Evolutionary conservation across 2,329 filamentous ascomycete genomes (phyloP), one percentile per base, ranked within the genome.

Genomic region (Podosphaera fusca): DNA sequence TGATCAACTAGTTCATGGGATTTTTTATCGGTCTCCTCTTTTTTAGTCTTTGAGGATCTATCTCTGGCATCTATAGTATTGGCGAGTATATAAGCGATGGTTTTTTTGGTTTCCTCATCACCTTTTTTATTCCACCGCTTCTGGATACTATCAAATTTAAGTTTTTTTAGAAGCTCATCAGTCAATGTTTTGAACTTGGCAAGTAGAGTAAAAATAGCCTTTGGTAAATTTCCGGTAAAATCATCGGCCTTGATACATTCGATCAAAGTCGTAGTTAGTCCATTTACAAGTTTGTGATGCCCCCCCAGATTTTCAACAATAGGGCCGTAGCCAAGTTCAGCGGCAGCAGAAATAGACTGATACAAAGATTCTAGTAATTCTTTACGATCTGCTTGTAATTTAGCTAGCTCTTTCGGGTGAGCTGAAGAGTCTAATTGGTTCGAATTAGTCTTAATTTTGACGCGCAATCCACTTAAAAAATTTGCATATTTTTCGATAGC

Each of bases 71-170:
- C 64, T 8, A 55, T 59, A 6, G 67, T 67, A 58, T 65, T 68
- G 30, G 65, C 62, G n/a, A 75, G 68, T 52, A 84, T 81, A 59
- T 75, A 74, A 40, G 75, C 73, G 3, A 83, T 77, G 52, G 82
- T 70, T 3, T 74, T 74, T 63, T 82, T 82, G 53, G 79, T 77
- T 56, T 82, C 77, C 0, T 76, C 74, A 63, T 85, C 81, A 33
- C 79, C 82, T 63, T 79, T 80, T 64, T 66, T 81, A 59, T 74
- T 75, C 64, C 84, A 78, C 7, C 78, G 75, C 59, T 78, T 78
- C 46, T 80, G 74, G 14, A 85, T 76, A 57, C 77, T 79, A 58
- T 79, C 75, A 57, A 87, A 77, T 64, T 84, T 84, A 46, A 80
- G 76, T 59, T 77, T 80, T 61, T 81, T 77, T 47, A 80, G 70